A percentile compares a stretch with the other conserved stretches of the same genome.
Conservation (phyloP, 345 rosid genomes). For the Cochlearia excelsa region DNA sequence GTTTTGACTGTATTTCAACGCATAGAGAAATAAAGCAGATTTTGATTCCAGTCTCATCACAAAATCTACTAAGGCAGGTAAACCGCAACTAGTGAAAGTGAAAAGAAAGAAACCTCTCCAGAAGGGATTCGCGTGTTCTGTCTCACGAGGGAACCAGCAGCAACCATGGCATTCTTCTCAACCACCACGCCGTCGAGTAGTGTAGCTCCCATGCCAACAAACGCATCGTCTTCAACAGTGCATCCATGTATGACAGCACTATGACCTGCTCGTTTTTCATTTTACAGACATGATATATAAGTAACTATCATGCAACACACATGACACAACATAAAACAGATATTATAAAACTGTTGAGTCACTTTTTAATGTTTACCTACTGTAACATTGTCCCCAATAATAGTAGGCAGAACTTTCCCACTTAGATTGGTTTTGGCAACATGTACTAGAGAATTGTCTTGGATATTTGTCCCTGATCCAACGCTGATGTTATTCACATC, state of each 20-base stretch:
- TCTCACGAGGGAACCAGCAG: slow-evolving; percentile 89
- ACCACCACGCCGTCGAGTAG: slow-evolving; percentile 81
- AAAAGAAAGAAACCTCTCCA: slow-evolving; percentile 62
- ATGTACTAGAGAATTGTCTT: slow-evolving; percentile 95
- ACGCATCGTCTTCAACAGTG: slow-evolving; percentile 84
- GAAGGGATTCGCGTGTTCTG: slow-evolving; percentile 78
- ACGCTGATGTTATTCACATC: slow-evolving; percentile 84
- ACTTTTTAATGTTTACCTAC: slow-evolving; percentile 56
- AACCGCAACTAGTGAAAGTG: slow-evolving; percentile 1
- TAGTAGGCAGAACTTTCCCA: slow-evolving; percentile 83
- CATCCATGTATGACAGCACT: slow-evolving; percentile 88
- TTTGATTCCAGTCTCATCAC: background rate
- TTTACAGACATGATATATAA: background rate
- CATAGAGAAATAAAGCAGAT: slow-evolving; percentile 4
- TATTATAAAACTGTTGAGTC: background rate
- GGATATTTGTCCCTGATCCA: slow-evolving; percentile 92
- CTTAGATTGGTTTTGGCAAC: slow-evolving; percentile 88
- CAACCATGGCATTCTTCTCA: slow-evolving; percentile 89
- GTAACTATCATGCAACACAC: slow-evolving; percentile 1
- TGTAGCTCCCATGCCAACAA: slow-evolving; percentile 91
- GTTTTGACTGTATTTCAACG: background rate
- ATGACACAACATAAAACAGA: background rate
- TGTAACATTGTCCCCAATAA: slow-evolving; percentile 88
- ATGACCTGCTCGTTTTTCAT: slow-evolving; percentile 56
- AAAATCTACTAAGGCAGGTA: background rate